phyloP scores from a whole-genome alignment of 108 stramenopile species.

The Skeletonema tropicum region DNA sequence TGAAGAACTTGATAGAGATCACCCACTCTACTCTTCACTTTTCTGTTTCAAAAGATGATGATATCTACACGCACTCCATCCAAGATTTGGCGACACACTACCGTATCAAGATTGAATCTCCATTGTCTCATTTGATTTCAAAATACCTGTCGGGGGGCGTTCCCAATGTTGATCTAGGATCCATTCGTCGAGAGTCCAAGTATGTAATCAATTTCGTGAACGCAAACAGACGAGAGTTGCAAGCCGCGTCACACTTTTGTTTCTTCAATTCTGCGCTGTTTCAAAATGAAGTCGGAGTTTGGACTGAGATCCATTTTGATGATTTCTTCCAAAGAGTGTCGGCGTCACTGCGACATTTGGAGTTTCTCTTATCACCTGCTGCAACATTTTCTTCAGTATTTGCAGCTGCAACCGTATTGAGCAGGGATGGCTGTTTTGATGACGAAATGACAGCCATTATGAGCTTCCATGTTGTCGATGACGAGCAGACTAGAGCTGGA shows the following conservation, averaged over 20 bases:
- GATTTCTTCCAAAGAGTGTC: conserved; percentile 13
- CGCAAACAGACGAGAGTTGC: conserved; percentile 2
- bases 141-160: conserved; percentile 1
- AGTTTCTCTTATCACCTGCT: conserved; percentile 12
- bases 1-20: not conserved
- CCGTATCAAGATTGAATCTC: conserved; percentile 11
- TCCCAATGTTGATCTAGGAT: not conserved
- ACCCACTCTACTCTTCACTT: not conserved
- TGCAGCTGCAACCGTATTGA: conserved; percentile 10
- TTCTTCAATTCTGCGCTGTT: conserved; percentile 15
- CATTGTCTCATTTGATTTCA: conserved; percentile 3
- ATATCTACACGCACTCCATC: not conserved
- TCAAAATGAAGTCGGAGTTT: conserved; percentile 13
- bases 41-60: not conserved
- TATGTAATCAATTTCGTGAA: not conserved
- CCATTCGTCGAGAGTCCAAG: not conserved
- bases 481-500: not conserved
- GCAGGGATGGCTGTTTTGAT: not conserved
- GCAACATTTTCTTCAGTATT: conserved; percentile 4
- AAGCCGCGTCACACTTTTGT: conserved; percentile 15
- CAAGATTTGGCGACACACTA: conserved; percentile 7
- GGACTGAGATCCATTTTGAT: conserved; percentile 9
- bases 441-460: conserved; percentile 7
- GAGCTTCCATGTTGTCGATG: not conserved
- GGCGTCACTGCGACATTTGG: conserved; percentile 7